These are phyloP conservation scores for Fusarium stilboides DNA, from an alignment of 2,329 filamentous ascomycete genomes.

Conservation along the genomic window DNA sequence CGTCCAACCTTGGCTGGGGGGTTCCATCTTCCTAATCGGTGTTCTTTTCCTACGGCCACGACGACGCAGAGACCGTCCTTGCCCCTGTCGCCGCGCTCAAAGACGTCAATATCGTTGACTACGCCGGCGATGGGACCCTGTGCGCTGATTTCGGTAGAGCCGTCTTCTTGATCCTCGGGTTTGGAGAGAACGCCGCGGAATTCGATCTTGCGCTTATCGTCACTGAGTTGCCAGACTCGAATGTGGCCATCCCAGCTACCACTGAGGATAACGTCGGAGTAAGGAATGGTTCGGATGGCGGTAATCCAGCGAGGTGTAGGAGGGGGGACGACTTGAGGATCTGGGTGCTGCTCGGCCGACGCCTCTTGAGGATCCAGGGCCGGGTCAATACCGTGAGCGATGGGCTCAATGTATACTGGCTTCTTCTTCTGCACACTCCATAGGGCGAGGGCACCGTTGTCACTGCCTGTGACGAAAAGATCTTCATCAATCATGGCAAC, in stretches of 20 bases:
- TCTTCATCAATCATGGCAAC: constrained; percentile 91
- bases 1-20: constrained; percentile 70
- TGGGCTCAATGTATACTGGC: constrained; percentile 82
- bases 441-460: constrained; percentile 88
- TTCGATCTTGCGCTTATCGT: constrained; percentile 86
- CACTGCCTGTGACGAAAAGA: constrained; percentile 92
- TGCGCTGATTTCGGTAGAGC: constrained; percentile 51
- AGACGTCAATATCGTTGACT: constrained; percentile 89
- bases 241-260: constrained; percentile 94
- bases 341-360: constrained; percentile 79
- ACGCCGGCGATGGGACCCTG: constrained; percentile 75
- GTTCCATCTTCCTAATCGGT: constrained; percentile 88
- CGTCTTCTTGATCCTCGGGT: constrained; percentile 39
- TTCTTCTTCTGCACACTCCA: constrained; percentile 98
- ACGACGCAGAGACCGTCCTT: constrained; percentile 86
- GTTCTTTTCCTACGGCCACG: constrained; percentile 88
- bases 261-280: constrained; percentile 89
- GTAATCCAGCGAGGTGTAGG: constrained; percentile 91
- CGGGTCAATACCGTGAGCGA: constrained; percentile 89
- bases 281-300: constrained; percentile 87
- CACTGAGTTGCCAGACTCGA: constrained; percentile 85
- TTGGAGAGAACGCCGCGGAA: constrained; percentile 76
- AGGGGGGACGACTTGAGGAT: constrained; percentile 71
- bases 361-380: constrained; percentile 76
- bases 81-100: constrained; percentile 85